Conservation (phyloP, 179 eudicot genomes). For the Sideroxylon spinosum region DNA sequence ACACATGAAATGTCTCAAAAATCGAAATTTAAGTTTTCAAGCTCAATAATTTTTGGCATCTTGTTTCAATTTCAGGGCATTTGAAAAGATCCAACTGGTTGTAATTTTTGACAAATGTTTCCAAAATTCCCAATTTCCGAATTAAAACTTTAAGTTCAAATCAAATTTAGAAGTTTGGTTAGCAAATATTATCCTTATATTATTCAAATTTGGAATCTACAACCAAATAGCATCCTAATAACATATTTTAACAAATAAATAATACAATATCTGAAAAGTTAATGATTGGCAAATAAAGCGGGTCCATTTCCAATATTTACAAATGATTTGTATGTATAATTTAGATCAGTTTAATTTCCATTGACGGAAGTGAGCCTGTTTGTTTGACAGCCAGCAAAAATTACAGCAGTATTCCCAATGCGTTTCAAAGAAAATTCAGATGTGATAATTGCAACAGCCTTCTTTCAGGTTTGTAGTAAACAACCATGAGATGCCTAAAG, state of each 20-base stretch:
- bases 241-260: not conserved
- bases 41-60: too few relatives aligned
- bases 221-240: not conserved
- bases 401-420: constrained; percentile 71
- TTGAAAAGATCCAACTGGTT: too few relatives aligned
- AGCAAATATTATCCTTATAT: not conserved
- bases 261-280: not conserved
- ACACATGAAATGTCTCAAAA: not conserved
- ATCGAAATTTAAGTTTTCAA: too few relatives aligned
- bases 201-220: not conserved
- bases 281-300: not conserved
- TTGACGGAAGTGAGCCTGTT: constrained; percentile 10
- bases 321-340: not conserved
- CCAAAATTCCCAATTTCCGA: too few relatives aligned
- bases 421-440: constrained; percentile 80
- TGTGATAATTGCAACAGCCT: constrained; percentile 77
- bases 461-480: constrained; percentile 72
- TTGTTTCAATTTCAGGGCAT: too few relatives aligned
- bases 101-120: too few relatives aligned
- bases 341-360: not conserved
- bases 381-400: constrained; percentile 56
- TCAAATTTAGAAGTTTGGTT: not conserved
- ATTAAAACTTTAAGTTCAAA: not conserved
- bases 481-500: not conserved
- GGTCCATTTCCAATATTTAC: not conserved